Conservation (phyloP, 2,329 filamentous ascomycete genomes). For the Fusarium heterosporum region DNA sequence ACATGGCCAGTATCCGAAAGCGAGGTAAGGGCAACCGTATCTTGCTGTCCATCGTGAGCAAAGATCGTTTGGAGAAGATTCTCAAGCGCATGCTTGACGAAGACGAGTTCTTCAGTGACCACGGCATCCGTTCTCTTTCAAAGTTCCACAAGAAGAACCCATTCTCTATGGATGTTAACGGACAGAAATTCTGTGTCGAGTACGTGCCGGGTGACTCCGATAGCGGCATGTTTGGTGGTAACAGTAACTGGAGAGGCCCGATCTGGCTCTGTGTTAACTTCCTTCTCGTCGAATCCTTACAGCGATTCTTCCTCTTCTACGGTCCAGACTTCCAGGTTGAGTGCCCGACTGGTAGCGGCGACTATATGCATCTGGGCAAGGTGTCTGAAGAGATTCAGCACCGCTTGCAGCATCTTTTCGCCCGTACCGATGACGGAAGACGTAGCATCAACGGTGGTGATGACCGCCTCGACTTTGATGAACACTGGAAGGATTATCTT, state of each 20-base stretch:
- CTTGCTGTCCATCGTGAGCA: constrained; percentile 89
- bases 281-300: constrained; percentile 90
- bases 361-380: constrained; percentile 95
- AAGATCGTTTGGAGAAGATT: constrained; percentile 90
- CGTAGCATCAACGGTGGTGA: constrained; percentile 89
- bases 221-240: constrained; percentile 93
- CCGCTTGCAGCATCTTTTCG: constrained; percentile 91
- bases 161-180: constrained; percentile 95
- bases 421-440: constrained; percentile 83
- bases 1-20: constrained; percentile 92
- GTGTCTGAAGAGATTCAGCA: constrained; percentile 96
- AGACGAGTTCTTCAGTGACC: constrained; percentile 89
- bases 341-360: constrained; percentile 91
- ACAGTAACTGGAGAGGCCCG: constrained; percentile 97
- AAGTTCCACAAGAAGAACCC: constrained; percentile 92
- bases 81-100: constrained; percentile 93
- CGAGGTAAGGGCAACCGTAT: constrained; percentile 91
- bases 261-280: constrained; percentile 98
- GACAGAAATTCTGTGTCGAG: constrained; percentile 85
- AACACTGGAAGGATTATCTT: constrained; percentile 84
- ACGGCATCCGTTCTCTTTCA: constrained; percentile 91
- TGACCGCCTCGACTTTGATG: constrained; percentile 88
- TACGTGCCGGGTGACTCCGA: constrained; percentile 98
- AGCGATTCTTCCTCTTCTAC: constrained; percentile 96
- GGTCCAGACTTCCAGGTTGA: constrained; percentile 89